Conservation (phyloP, 257 asterid genomes). For the Striga asiatica region DNA sequence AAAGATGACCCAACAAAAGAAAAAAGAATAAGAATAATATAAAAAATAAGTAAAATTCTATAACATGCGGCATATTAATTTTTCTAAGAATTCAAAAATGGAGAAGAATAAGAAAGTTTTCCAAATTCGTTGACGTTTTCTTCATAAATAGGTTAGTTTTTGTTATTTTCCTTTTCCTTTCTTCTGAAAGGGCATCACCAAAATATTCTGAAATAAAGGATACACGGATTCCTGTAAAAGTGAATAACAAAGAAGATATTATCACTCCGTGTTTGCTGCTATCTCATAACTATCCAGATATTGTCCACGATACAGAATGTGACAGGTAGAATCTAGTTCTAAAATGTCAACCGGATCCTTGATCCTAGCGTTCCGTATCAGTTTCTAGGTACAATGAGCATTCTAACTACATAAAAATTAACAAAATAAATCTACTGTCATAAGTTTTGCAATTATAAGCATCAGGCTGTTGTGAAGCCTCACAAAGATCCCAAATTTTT, state of each 20-base stretch:
- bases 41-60: background rate
- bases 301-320: background rate
- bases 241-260: background rate
- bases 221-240: background rate
- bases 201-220: background rate
- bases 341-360: background rate
- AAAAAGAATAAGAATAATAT: background rate
- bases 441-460: background rate
- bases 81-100: background rate
- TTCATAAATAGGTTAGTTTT: conserved; percentile 2
- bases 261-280: conserved; percentile 1
- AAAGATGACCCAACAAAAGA: no score
- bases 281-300: background rate
- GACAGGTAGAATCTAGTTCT: conserved; percentile 2
- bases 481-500: background rate
- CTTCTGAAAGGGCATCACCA: background rate
- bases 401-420: background rate
- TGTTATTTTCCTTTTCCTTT: background rate
- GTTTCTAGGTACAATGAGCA: background rate
- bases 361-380: background rate
- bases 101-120: background rate
- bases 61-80: background rate
- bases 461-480: background rate
- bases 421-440: background rate
- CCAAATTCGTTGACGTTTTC: conserved; percentile 1